A percentile compares a stretch with the other conserved stretches of the same genome.
phyloP scores from a whole-genome alignment of 129 eudicot genomes.

The Kitagawia praeruptora region DNA sequence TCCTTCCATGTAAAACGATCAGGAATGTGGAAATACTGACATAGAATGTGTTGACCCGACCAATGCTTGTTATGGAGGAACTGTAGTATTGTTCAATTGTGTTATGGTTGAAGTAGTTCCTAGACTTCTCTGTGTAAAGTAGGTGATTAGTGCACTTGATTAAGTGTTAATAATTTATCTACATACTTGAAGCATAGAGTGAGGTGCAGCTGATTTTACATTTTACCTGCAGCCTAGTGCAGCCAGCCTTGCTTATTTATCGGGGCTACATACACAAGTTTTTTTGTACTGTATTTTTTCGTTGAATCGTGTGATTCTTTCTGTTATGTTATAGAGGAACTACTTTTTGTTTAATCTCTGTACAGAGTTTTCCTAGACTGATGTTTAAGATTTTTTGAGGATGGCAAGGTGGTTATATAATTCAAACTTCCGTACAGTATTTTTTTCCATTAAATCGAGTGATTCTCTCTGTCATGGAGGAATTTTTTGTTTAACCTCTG shows the following conservation, averaged over 20 bases:
- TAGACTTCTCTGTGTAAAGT: background rate
- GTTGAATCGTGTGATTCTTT: no score
- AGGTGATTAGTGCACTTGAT: background rate
- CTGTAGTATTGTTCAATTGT: no score
- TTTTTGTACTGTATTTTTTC: background rate
- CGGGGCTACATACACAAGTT: background rate
- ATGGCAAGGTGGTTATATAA: slow-evolving; percentile 42
- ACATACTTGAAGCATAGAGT: slow-evolving; percentile 2
- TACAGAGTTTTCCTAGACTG: no score
- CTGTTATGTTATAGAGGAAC: no score
- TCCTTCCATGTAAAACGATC: slow-evolving; percentile 14
- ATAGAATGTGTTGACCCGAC: slow-evolving; percentile 98
- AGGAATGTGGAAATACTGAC: slow-evolving; percentile 87
- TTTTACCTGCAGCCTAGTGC: background rate
- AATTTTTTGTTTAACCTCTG: slow-evolving; percentile 28
- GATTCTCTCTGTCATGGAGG: background rate
- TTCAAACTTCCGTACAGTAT: background rate
- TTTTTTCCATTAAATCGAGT: background rate
- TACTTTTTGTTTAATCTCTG: no score
- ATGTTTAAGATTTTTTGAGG: no score
- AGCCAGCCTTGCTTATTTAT: background rate
- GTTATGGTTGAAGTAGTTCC: no score
- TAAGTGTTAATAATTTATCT: background rate
- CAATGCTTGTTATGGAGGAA: no score
- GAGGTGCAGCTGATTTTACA: background rate